Evolutionary conservation across 2,329 filamentous ascomycete species (phyloP), one percentile per base, ranked within the genome.

Genomic region (Microdochium trichocladiopsis): DNA sequence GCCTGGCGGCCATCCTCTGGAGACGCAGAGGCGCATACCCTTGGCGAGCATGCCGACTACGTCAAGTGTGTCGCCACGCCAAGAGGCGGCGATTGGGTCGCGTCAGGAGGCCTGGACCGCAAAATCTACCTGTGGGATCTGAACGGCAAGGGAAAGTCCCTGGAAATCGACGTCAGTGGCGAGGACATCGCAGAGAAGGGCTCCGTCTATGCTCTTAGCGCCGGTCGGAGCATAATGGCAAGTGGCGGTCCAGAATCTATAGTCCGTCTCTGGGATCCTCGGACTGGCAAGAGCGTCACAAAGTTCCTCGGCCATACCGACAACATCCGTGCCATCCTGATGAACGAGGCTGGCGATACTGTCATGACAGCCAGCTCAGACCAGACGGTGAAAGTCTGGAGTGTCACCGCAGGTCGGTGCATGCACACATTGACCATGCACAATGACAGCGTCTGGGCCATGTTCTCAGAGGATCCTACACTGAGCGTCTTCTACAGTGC

Each of bases 381-480:
- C 67, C 91, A 95, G 71, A 97, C 94, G 0, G 87, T 99, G 73
- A 99, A 99, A 73, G 84, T 97, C 53, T 99, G 94, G 94, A 96
- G 92, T 59, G 86, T 97, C 60, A 94, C 89, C 11, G 93, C 91
- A 22, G 94, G 94, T 52, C 82, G 94, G 60, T 99, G 94, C 76
- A 93, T 97, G 87, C 90, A 96, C 70, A 99, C 94, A 1, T 80
- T 99, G 61, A 96, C 92, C 51, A 99, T 99, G 94, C 94, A 99
- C 72, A 95, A 95, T 65, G 91, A 96, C 65, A 96, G 92, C 66
- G 90, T 99, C 22, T 99, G 94, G 94, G 95, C 90, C 1, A 77
- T 99, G 22, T 95, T 88, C 69, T 96, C 94, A 0, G 86, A 93
- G 51, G 84, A 95, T 61, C 91, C 92, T 1, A 80, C 87, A 53